Evolutionary conservation across 108 stramenopile species (phyloP).

Genomic region (Nitzschia sp.): DNA sequence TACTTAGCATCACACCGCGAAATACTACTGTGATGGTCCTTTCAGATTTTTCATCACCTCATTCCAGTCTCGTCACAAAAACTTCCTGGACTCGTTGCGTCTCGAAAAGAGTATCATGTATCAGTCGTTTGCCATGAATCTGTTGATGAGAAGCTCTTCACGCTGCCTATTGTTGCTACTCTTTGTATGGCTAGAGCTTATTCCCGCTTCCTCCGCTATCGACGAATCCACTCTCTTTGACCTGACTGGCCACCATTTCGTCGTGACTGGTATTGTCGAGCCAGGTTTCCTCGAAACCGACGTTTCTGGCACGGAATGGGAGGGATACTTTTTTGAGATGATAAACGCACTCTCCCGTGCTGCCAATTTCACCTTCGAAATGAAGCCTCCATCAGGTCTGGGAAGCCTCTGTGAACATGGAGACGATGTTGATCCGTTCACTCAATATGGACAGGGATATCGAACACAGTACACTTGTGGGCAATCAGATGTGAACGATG

Average conservation of each 20-base stretch:
- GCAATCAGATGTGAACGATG: constrained; percentile 35
- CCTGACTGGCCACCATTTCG: constrained; percentile 31
- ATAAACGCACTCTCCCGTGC: constrained; percentile 7
- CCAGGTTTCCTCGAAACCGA: constrained; percentile 29
- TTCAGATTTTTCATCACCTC: too few species aligned
- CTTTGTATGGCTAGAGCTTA: too few species aligned
- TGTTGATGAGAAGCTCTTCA: too few species aligned
- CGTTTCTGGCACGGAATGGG: background rate
- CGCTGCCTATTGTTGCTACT: too few species aligned
- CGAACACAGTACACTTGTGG: constrained; percentile 34
- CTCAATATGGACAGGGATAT: constrained; percentile 17
- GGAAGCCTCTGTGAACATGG: constrained; percentile 23
- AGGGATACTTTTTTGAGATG: constrained; percentile 29
- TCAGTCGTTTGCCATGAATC: too few species aligned
- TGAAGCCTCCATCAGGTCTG: constrained; percentile 30
- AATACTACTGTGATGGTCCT: too few species aligned
- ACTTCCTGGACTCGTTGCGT: too few species aligned
- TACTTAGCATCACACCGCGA: too few species aligned
- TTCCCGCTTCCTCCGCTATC: too few species aligned
- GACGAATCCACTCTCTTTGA: too few species aligned
- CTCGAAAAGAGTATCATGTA: too few species aligned
- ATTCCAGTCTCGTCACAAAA: too few species aligned
- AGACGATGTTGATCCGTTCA: background rate
- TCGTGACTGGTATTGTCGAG: constrained; percentile 30
- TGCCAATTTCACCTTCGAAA: constrained; percentile 36